Conservation (phyloP, 129 eudicot genomes). For the Flaveria bidentis region DNA sequence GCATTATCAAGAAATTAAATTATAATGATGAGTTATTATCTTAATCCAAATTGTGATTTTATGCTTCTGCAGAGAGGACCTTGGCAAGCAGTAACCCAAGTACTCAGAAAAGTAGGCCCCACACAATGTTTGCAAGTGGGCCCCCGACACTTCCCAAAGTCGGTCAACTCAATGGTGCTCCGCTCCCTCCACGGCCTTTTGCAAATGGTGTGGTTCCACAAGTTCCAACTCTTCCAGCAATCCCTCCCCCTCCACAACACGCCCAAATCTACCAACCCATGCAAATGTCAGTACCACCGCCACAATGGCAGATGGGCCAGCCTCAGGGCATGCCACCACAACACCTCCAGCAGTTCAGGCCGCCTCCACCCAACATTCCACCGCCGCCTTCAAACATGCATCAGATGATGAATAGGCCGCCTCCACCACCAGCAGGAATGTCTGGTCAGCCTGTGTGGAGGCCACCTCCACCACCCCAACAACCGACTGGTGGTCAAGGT, state of each 20-base stretch:
- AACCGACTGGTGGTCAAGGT: conserved; percentile 63
- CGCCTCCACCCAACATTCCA: conserved; percentile 54
- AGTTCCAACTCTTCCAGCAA: conserved; percentile 50
- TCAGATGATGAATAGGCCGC: conserved; percentile 56
- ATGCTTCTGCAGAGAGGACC: conserved; percentile 60
- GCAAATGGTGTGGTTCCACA: conserved; percentile 69
- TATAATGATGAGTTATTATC: neutral
- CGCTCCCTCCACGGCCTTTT: conserved; percentile 69
- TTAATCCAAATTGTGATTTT: neutral
- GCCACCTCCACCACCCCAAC: conserved; percentile 92
- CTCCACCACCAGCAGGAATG: conserved; percentile 80
- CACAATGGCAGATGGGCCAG: conserved; percentile 77
- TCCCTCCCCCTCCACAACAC: conserved; percentile 72
- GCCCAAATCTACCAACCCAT: conserved; percentile 49
- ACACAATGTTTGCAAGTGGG: conserved; percentile 96
- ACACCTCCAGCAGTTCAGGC: conserved; percentile 54
- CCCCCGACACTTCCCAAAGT: conserved; percentile 69
- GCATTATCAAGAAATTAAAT: neutral
- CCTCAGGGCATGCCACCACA: conserved; percentile 48
- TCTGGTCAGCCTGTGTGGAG: conserved; percentile 68
- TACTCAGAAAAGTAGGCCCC: conserved; percentile 86
- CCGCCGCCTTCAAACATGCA: conserved; percentile 72
- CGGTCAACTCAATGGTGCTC: conserved; percentile 66
- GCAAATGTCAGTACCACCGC: conserved; percentile 72
- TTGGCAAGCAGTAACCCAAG: conserved; percentile 85